These are phyloP conservation scores for Raddia distichophylla DNA, from an alignment of 176 grass and related monocot species.

Conservation along the genomic window DNA sequence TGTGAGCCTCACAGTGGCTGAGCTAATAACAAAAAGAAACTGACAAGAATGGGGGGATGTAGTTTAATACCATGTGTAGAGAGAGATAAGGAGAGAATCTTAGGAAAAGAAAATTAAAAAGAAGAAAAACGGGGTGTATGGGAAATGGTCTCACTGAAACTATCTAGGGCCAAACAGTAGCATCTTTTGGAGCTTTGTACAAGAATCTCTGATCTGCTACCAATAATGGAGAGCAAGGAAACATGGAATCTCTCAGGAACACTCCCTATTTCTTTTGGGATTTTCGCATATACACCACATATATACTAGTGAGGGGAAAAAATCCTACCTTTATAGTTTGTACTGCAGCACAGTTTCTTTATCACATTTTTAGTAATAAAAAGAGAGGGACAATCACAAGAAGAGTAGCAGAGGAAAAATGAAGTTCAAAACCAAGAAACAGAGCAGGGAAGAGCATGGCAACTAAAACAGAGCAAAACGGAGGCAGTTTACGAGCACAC, in stretches of 20 bases:
- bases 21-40: slow-evolving; percentile 36
- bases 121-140: background rate
- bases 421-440: background rate
- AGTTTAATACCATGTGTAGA: slow-evolving; percentile 20
- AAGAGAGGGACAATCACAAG: slow-evolving; percentile 2
- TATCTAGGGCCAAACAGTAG: slow-evolving; percentile 48
- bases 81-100: background rate
- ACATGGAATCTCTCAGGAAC: slow-evolving; percentile 53
- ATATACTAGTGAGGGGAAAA: background rate
- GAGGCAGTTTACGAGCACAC: background rate
- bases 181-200: slow-evolving; percentile 50
- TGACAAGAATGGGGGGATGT: slow-evolving; percentile 24
- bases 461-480: background rate
- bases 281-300: slow-evolving; percentile 30
- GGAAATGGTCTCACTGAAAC: slow-evolving; percentile 34
- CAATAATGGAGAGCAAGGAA: slow-evolving; percentile 46
- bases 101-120: background rate
- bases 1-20: slow-evolving; percentile 14
- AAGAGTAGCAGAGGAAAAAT: background rate
- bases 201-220: slow-evolving; percentile 54
- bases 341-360: slow-evolving; percentile 14
- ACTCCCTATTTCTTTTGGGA: slow-evolving; percentile 40
- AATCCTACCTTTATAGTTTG: slow-evolving; percentile 8
- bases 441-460: background rate
- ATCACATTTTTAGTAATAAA: background rate